Conservation (phyloP, 1,284 basidiomycete genomes). For the Melampsora americana region DNA sequence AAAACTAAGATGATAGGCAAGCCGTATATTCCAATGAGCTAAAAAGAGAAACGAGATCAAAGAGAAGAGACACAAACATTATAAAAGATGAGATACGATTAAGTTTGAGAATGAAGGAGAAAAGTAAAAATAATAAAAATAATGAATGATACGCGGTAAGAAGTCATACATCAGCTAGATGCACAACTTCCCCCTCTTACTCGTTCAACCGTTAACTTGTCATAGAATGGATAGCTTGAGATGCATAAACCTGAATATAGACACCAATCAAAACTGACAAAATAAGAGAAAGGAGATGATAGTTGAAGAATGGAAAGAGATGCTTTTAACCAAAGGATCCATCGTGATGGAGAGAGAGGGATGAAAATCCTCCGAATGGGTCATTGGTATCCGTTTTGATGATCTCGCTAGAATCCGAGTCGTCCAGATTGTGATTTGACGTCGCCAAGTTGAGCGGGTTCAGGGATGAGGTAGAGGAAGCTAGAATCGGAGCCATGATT, state of each 20-base stretch:
- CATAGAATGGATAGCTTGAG: too few species aligned
- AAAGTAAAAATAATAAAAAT: background rate
- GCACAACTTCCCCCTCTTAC: too few species aligned
- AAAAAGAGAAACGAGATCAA: background rate
- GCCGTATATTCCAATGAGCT: background rate
- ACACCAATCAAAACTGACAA: background rate
- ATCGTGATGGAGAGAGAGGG: conserved; percentile 33
- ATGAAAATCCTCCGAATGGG: conserved; percentile 31
- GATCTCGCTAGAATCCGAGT: background rate
- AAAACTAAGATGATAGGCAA: too few species aligned
- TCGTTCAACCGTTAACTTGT: too few species aligned
- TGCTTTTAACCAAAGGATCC: conserved; percentile 6
- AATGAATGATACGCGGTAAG: background rate
- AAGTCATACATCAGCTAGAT: too few species aligned
- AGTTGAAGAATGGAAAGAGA: background rate
- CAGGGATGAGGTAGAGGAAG: background rate
- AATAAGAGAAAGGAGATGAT: background rate
- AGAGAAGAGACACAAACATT: background rate
- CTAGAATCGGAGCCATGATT: background rate
- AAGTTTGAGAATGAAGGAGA: background rate
- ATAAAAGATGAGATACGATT: background rate
- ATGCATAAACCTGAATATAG: too few species aligned
- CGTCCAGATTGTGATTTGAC: background rate
- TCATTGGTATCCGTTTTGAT: background rate
- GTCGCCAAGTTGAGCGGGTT: background rate